Evolutionary conservation across 352 stramenopile species (phyloP).

Genomic region (Lagenidium giganteum): DNA sequence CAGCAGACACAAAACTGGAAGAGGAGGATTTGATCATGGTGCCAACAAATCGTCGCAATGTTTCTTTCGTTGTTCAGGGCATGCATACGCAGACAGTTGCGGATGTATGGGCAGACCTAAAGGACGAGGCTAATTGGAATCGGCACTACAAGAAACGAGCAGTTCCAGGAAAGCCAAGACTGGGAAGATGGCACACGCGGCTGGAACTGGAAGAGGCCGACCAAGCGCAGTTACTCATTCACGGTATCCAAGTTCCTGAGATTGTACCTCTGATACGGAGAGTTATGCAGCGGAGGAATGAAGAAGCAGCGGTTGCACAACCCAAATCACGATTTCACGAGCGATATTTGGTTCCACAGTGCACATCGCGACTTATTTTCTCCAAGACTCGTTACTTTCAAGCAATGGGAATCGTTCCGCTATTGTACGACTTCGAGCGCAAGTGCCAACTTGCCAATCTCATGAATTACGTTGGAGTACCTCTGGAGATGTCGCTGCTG

Average conservation of each 20-base stretch:
- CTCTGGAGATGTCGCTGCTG: slow-evolving; percentile 69
- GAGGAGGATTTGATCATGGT: slow-evolving; percentile 70
- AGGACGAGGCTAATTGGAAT: slow-evolving; percentile 41
- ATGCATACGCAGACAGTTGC: slow-evolving; percentile 37
- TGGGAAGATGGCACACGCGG: slow-evolving; percentile 70
- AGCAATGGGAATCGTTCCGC: slow-evolving; percentile 72
- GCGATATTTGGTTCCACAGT: slow-evolving; percentile 63
- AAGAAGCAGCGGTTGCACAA: slow-evolving; percentile 50
- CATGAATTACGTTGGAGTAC: slow-evolving; percentile 72
- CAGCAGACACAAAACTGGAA: slow-evolving; percentile 11
- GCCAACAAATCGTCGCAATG: slow-evolving; percentile 59
- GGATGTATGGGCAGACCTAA: too few species aligned
- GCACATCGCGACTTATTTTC: slow-evolving; percentile 55
- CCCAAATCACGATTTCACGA: slow-evolving; percentile 73
- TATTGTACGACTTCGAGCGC: slow-evolving; percentile 86
- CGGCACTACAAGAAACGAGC: slow-evolving; percentile 62
- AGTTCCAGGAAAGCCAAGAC: slow-evolving; percentile 59
- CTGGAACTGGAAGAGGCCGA: slow-evolving; percentile 59
- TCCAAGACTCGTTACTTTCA: slow-evolving; percentile 74
- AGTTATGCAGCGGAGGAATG: slow-evolving; percentile 75
- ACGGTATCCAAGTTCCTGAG: slow-evolving; percentile 64
- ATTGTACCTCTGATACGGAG: slow-evolving; percentile 80
- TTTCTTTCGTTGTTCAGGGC: slow-evolving; percentile 55
- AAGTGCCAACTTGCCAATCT: slow-evolving; percentile 86
- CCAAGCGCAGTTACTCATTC: slow-evolving; percentile 47